phyloP scores from a whole-genome alignment of 768 basidiomycete species.

The Boletus reticulatus region DNA sequence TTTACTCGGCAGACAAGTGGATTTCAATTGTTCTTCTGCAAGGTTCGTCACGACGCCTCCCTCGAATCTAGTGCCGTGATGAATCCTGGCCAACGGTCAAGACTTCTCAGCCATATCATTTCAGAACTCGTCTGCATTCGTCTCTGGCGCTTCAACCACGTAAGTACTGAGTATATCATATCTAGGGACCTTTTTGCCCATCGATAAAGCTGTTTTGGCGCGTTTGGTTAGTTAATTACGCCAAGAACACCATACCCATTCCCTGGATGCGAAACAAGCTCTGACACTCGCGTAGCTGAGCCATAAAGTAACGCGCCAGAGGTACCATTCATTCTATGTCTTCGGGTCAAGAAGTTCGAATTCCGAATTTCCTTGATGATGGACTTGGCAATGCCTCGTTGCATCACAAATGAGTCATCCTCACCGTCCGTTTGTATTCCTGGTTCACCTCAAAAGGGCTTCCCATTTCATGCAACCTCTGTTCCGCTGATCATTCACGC shows the following conservation, averaged over 20 bases:
- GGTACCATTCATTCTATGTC: conserved; percentile 3
- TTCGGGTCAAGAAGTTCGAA: not conserved
- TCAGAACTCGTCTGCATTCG: conserved; percentile 1
- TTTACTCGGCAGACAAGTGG: conserved; percentile 2
- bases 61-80: conserved; percentile 1
- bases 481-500: conserved; percentile 12
- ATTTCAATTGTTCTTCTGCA: conserved; percentile 4
- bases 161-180: not conserved
- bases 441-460: not conserved
- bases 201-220: conserved; percentile 18
- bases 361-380: not conserved
- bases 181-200: conserved; percentile 7
- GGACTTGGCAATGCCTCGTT: conserved; percentile 16
- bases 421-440: not conserved
- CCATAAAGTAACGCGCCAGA: conserved; percentile 3
- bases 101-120: conserved; percentile 6
- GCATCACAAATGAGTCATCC: not conserved
- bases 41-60: conserved; percentile 16
- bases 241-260: not conserved
- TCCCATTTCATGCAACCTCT: not conserved
- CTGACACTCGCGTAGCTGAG: not conserved
- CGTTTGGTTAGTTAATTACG: conserved; percentile 5
- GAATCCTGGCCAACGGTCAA: conserved; percentile 9
- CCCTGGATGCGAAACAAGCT: not conserved
- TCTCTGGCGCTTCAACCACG: conserved; percentile 8